A percentile compares a stretch with the other conserved stretches of the same genome.
Evolutionary conservation across 352 stramenopile genomes (phyloP).

Genomic region (Plasmopara halstedii): DNA sequence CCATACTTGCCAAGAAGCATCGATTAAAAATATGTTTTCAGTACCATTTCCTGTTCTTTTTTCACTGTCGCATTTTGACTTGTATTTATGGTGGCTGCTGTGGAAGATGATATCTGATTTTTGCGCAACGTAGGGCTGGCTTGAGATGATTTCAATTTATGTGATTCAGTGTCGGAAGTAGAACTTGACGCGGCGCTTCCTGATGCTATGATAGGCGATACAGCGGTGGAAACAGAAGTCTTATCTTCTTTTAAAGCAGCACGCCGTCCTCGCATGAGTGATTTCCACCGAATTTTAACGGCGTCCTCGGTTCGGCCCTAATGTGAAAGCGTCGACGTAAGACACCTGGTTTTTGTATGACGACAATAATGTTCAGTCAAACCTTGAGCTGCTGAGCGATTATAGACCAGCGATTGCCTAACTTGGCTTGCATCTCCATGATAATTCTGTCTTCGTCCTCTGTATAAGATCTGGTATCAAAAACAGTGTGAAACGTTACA

Average conservation of each 20-base stretch:
- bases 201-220: conserved; percentile 10
- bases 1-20: too few species aligned
- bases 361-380: background rate
- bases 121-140: conserved; percentile 33
- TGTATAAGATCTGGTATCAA: conserved; percentile 57
- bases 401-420: conserved; percentile 90
- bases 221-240: conserved; percentile 7
- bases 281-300: conserved; percentile 93
- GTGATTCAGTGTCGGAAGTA: conserved; percentile 15
- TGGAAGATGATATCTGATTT: conserved; percentile 10
- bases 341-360: background rate
- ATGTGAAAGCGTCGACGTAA: background rate
- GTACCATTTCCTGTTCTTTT: conserved; percentile 12
- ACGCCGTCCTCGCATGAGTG: conserved; percentile 71
- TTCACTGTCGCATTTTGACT: conserved; percentile 9
- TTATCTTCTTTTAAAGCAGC: conserved; percentile 68
- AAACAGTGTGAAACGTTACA: background rate
- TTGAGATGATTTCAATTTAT: conserved; percentile 29
- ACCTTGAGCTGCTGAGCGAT: conserved; percentile 88
- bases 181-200: conserved; percentile 7
- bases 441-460: conserved; percentile 91
- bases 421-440: conserved; percentile 87
- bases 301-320: conserved; percentile 88
- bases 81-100: conserved; percentile 11
- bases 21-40: conserved; percentile 12